Conservation (phyloP, 768 basidiomycete genomes). For the Leccinum variicolor region DNA sequence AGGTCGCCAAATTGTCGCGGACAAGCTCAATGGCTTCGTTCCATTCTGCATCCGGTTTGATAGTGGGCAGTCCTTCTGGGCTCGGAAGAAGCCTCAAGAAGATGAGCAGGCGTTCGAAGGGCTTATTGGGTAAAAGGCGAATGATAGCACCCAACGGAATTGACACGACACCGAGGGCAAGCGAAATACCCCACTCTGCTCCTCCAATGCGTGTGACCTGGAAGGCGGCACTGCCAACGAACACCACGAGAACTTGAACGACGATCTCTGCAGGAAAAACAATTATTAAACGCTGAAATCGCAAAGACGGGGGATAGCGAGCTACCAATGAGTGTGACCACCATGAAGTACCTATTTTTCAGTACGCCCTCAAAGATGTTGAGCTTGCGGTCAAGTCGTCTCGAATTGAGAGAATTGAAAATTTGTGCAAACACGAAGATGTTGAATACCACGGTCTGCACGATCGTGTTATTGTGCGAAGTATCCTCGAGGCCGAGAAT, state of each 20-base stretch:
- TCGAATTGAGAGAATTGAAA: slow-evolving; percentile 91
- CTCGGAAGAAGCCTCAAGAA: slow-evolving; percentile 57
- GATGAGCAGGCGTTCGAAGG: slow-evolving; percentile 65
- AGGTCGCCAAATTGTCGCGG: slow-evolving; percentile 82
- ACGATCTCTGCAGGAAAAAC: slow-evolving; percentile 61
- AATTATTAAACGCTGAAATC: slow-evolving; percentile 3
- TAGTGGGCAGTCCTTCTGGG: slow-evolving; percentile 59
- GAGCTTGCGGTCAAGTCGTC: slow-evolving; percentile 78
- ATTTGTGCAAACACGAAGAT: slow-evolving; percentile 98
- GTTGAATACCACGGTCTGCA: slow-evolving; percentile 94
- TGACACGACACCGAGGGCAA: slow-evolving; percentile 83
- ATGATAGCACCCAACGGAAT: slow-evolving; percentile 84
- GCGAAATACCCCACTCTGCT: slow-evolving; percentile 89
- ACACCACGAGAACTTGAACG: slow-evolving; percentile 84
- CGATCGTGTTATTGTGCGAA: slow-evolving; percentile 37
- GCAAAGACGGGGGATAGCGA: slow-evolving; percentile 6
- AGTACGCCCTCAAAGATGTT: slow-evolving; percentile 87
- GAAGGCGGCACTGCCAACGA: slow-evolving; percentile 90
- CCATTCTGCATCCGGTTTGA: slow-evolving; percentile 62
- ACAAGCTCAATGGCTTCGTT: slow-evolving; percentile 78
- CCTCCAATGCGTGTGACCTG: slow-evolving; percentile 76
- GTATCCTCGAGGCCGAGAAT: slow-evolving; percentile 62
- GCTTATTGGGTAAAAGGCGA: slow-evolving; percentile 76
- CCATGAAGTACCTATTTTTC: slow-evolving; percentile 80
- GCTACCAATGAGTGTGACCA: slow-evolving; percentile 80